A percentile compares a stretch with the other conserved stretches of the same genome.
Conservation (phyloP, 768 basidiomycete genomes). For the Amanita thiersii region DNA sequence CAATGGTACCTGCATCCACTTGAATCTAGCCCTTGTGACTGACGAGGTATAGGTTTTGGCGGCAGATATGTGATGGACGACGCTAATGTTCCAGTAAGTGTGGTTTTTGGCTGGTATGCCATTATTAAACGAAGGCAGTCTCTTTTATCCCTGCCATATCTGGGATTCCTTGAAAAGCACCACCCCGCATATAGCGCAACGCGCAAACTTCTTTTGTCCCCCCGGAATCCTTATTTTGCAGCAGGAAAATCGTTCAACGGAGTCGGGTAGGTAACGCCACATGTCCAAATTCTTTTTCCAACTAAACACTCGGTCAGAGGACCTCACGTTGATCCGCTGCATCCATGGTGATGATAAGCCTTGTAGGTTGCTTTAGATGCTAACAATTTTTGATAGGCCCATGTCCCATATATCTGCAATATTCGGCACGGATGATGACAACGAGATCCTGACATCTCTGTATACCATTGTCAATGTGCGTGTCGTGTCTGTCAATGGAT, state of each 20-base stretch:
- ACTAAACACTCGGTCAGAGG: constrained; percentile 37
- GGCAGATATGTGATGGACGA: constrained; percentile 78
- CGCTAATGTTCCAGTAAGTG: constrained; percentile 71
- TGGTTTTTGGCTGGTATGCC: too few species aligned
- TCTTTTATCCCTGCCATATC: constrained; percentile 69
- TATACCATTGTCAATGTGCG: constrained; percentile 65
- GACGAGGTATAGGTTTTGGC: constrained; percentile 43
- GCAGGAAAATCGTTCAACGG: constrained; percentile 59
- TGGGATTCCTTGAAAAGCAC: constrained; percentile 61
- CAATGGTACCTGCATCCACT: constrained; percentile 38
- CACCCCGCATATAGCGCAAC: constrained; percentile 60
- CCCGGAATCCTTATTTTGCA: constrained; percentile 63
- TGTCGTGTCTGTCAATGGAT: constrained; percentile 5
- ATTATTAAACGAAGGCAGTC: constrained; percentile 41
- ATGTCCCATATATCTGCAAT: constrained; percentile 75
- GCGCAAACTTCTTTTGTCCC: constrained; percentile 50
- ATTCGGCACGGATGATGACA: constrained; percentile 66
- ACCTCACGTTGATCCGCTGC: constrained; percentile 64
- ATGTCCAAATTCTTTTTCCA: not conserved
- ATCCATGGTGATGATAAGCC: constrained; percentile 46
- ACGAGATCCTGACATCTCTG: constrained; percentile 53
- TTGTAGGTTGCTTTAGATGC: not conserved
- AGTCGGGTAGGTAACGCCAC: constrained; percentile 42
- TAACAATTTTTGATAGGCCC: constrained; percentile 36
- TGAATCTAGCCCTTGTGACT: not conserved